phyloP scores from a whole-genome alignment of 305 asterid genomes.

The Rubia tinctorum region DNA sequence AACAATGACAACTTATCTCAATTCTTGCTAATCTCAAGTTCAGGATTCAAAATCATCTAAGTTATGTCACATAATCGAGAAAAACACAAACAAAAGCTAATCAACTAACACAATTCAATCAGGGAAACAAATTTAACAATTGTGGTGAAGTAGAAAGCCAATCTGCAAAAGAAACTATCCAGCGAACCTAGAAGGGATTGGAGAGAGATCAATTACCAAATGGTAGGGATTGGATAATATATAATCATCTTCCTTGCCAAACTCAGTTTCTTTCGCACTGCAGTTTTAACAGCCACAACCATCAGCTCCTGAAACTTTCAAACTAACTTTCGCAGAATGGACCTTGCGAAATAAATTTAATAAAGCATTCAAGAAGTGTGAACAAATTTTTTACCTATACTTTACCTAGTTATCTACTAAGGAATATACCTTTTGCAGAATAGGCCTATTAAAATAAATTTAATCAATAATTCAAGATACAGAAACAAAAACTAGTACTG shows the following conservation, averaged over 20 bases:
- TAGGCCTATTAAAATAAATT: too few relatives aligned
- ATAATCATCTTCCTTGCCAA: conserved; percentile 87
- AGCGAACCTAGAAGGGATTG: conserved; percentile 16
- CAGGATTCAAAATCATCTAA: neutral
- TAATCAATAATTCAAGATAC: too few relatives aligned
- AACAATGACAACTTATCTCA: neutral
- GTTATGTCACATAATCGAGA: neutral
- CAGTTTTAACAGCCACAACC: conserved; percentile 24
- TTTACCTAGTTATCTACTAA: neutral
- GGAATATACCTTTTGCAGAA: neutral
- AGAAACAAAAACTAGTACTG: too few relatives aligned
- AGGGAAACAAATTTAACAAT: neutral
- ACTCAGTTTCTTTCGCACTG: conserved; percentile 90
- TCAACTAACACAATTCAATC: neutral
- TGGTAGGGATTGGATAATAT: conserved; percentile 92
- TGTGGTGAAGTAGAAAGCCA: neutral
- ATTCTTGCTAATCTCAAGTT: neutral
- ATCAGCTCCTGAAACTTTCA: conserved; percentile 20
- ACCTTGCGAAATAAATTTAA: neutral
- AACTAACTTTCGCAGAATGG: neutral
- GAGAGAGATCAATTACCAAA: conserved; percentile 58
- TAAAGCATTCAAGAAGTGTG: neutral
- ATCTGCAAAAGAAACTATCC: neutral
- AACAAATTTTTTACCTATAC: neutral
- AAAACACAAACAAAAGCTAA: neutral